Conservation (phyloP, 2,329 filamentous ascomycete species). For the Cladophialophora chaetospira region DNA sequence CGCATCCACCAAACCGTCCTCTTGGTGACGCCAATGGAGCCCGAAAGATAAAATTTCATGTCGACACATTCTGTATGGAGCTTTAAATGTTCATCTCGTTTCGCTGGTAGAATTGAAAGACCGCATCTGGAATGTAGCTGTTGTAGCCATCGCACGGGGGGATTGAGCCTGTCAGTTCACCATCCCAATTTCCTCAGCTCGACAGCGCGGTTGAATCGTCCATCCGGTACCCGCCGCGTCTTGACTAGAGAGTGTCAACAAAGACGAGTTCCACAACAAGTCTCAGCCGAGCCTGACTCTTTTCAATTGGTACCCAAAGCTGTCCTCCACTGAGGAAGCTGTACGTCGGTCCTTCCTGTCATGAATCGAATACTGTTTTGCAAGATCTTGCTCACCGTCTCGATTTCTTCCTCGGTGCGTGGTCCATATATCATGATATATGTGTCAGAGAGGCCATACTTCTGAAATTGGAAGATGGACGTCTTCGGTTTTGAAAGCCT, state of each 20-base stretch:
- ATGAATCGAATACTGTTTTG: slow-evolving; percentile 13
- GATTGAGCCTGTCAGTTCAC: too few relatives aligned
- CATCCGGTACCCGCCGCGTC: too few relatives aligned
- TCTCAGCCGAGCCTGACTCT: not conserved
- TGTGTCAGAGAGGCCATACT: slow-evolving; percentile 1
- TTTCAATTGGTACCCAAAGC: not conserved
- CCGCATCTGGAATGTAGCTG: too few relatives aligned
- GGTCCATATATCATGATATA: slow-evolving; percentile 78
- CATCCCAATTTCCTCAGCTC: not conserved
- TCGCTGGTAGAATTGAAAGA: too few relatives aligned
- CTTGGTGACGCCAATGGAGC: not conserved
- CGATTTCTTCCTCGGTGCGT: slow-evolving; percentile 66
- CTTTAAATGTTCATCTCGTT: too few relatives aligned
- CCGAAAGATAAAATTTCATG: not conserved
- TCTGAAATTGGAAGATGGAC: slow-evolving; percentile 58
- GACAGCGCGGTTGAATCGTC: too few relatives aligned
- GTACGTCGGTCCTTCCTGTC: slow-evolving; percentile 1
- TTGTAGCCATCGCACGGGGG: too few relatives aligned
- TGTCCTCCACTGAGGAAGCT: slow-evolving; percentile 6
- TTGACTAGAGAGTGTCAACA: too few relatives aligned
- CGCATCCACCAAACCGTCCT: not conserved
- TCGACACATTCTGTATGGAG: not conserved
- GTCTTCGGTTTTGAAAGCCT: slow-evolving; percentile 57
- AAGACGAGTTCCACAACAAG: too few relatives aligned
- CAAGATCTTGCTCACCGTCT: slow-evolving; percentile 50